Conservation (phyloP, 371 early-diverging fungal genomes). For the Apophysomyces ossiformis region DNA sequence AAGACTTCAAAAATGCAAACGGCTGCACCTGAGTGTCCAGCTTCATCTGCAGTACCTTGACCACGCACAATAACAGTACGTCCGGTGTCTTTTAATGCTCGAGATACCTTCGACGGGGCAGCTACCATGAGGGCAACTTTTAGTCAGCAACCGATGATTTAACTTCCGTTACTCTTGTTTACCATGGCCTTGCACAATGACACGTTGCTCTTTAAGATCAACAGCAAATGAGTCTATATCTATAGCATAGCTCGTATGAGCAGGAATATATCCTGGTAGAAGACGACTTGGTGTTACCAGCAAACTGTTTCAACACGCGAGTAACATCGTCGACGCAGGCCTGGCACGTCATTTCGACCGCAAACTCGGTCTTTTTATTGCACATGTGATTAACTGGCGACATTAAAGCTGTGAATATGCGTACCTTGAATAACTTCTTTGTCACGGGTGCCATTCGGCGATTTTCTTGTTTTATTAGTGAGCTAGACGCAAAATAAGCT, state of each 20-base stretch:
- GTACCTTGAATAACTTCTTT: conserved; percentile 23
- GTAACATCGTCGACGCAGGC: conserved; percentile 72
- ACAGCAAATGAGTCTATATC: conserved; percentile 62
- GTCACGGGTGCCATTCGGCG: conserved; percentile 16
- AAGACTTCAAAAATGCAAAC: conserved; percentile 86
- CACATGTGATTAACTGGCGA: too few relatives aligned
- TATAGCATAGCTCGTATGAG: conserved; percentile 12
- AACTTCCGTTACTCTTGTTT: conserved; percentile 12
- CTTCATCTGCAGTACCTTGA: conserved; percentile 69
- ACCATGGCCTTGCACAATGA: conserved; percentile 70
- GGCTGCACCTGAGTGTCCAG: conserved; percentile 73
- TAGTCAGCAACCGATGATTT: conserved; percentile 22
- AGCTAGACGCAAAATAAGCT: conserved; percentile 10
- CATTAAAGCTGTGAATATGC: not conserved
- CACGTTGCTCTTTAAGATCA: conserved; percentile 60
- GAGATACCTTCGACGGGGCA: conserved; percentile 68
- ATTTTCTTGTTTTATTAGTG: too few relatives aligned
- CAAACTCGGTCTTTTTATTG: conserved; percentile 71
- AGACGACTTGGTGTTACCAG: conserved; percentile 40
- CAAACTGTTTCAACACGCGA: conserved; percentile 54
- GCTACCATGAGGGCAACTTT: conserved; percentile 34
- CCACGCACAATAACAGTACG: conserved; percentile 79
- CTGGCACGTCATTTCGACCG: conserved; percentile 85
- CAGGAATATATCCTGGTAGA: not conserved
- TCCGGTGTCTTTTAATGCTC: conserved; percentile 68